Conservation (phyloP, 2,329 filamentous ascomycete species). For the Cladosporium sp. region DNA sequence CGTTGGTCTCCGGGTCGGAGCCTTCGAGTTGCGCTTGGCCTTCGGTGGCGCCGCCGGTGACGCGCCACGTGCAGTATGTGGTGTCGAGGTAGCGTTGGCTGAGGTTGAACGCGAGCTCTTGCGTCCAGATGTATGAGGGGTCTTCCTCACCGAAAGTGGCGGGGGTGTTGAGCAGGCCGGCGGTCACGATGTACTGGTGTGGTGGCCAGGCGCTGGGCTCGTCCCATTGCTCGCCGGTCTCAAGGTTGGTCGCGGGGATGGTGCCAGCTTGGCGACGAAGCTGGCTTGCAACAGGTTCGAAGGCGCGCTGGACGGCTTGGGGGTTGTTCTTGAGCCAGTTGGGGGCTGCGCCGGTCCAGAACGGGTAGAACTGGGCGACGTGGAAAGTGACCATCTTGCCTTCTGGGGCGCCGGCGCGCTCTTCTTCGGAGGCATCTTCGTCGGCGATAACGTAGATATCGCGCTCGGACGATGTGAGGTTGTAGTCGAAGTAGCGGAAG, state of each 20-base stretch:
- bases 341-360: conserved; percentile 64
- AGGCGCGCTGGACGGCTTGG: conserved; percentile 52
- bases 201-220: conserved; percentile 67
- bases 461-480: conserved; percentile 55
- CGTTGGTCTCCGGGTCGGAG: conserved; percentile 38
- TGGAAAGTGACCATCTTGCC: conserved; percentile 56
- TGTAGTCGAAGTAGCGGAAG: conserved; percentile 65
- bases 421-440: conserved; percentile 39
- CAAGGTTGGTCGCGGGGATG: conserved; percentile 58
- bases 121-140: conserved; percentile 50
- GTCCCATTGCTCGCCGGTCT: conserved; percentile 64
- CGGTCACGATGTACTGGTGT: conserved; percentile 59
- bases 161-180: conserved; percentile 57
- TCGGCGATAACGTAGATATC: conserved; percentile 52
- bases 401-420: conserved; percentile 45
- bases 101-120: conserved; percentile 53
- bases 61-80: conserved; percentile 65
- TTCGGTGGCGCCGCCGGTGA: conserved; percentile 58
- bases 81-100: conserved; percentile 64
- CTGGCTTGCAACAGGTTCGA: conserved; percentile 48
- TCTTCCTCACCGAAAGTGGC: conserved; percentile 52
- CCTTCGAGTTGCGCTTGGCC: conserved; percentile 49
- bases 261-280: conserved; percentile 52
- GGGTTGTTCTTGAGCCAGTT: conserved; percentile 54
- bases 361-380: conserved; percentile 60